Base-by-base conservation (phyloP, 2,329 filamentous ascomycete genomes). In the Aaosphaeria arxii region DNA sequence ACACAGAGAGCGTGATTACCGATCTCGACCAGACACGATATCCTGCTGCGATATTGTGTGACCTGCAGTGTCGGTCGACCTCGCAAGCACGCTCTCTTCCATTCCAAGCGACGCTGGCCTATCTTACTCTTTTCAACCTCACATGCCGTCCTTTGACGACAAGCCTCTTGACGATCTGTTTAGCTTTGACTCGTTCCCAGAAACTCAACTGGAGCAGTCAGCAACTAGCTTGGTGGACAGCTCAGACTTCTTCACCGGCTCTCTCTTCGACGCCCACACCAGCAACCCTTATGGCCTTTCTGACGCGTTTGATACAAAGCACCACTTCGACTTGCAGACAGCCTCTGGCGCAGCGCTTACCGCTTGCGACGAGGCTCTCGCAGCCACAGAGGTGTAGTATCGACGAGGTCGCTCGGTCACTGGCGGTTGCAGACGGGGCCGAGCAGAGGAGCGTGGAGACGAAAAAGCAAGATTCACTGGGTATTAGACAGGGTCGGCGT, bases 41-140 rank as follows among this genome's bases (percentile, higher is more conserved):
- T 96, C 91, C 94, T 97, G 94, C 94, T 82, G 94, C 83, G 91
- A 87, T 96, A 92, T 96, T 97, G 94, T 97, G 87, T 75, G 94
- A 96, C 94, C 94, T 95, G 94, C 94, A 88, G 94, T 99, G 94
- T 97, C 94, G 84, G 86, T 92, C 88, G 87, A 83, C 77, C 58
- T 66, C 66, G 57, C 53, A 50, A 55, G 51, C 7, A 24, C 58
- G 56, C 44, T 46, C 55, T 55, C 57, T 47, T 39, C 50, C 50
- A 11, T 58, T 55, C 51, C 56, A 59, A 56, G 55, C 64, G 59
- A 67, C 60, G 45, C 59, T 62, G 58, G 59, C 61, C 57, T 69
- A 64, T 53, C 63, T 69, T 62, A 59, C 61, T 46, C 61, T 66
- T 48, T 69, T 67, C 59, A 59, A 62, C 44, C 59, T 67, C 55